phyloP scores from a whole-genome alignment of 2,329 filamentous ascomycete species.

The Metarhizium robertsii region DNA sequence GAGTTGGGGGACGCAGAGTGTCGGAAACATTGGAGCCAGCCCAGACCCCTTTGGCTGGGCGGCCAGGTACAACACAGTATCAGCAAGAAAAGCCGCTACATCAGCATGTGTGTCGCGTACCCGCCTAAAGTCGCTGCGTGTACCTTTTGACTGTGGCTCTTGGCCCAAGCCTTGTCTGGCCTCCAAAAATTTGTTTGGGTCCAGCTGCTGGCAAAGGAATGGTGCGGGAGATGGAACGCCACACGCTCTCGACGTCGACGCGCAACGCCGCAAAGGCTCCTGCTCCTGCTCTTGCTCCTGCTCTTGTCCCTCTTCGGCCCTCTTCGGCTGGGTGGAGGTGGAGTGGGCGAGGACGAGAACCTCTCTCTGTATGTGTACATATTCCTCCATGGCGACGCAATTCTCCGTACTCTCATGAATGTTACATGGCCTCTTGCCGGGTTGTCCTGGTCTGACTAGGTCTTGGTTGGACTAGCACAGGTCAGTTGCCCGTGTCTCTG shows the following conservation, averaged over 20 bases:
- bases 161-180: slow-evolving; percentile 1
- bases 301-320: too few species aligned
- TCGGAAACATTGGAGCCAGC: slow-evolving; percentile 4
- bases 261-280: background rate
- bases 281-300: background rate
- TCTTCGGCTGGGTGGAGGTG: too few species aligned
- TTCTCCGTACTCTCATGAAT: background rate
- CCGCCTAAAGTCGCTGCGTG: slow-evolving; percentile 25
- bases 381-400: too few species aligned
- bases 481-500: background rate
- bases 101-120: slow-evolving; percentile 27
- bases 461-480: background rate
- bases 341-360: background rate
- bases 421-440: background rate
- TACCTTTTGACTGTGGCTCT: slow-evolving; percentile 12
- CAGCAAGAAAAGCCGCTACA: slow-evolving; percentile 22
- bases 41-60: background rate
- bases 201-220: slow-evolving; percentile 4
- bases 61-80: slow-evolving; percentile 29
- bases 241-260: background rate
- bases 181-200: slow-evolving; percentile 1
- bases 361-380: too few species aligned
- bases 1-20: slow-evolving; percentile 17
- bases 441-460: background rate
- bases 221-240: slow-evolving; percentile 4